Percentiles rank a stretch among this genome's conserved stretches.
These are phyloP conservation scores for Fusarium abutilonis DNA, from an alignment of 2,329 filamentous ascomycete genomes.

Conservation along the genomic window DNA sequence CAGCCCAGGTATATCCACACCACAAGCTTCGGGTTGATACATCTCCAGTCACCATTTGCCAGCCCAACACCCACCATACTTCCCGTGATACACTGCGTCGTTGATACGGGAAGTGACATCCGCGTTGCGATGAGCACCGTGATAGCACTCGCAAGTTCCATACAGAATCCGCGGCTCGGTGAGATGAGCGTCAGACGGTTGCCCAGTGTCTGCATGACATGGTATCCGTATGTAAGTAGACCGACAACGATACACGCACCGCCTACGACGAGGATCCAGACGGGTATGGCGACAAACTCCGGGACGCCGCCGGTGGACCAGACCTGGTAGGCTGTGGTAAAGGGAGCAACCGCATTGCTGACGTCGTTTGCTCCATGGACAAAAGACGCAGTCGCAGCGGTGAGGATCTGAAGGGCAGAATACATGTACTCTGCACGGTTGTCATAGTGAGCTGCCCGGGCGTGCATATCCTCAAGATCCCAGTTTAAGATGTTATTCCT, in stretches of 20 bases:
- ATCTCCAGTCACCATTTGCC: conserved; percentile 65
- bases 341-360: conserved; percentile 70
- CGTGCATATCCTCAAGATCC: conserved; percentile 62
- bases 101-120: conserved; percentile 67
- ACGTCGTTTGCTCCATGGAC: conserved; percentile 76
- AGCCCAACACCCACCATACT: conserved; percentile 71
- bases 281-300: conserved; percentile 60
- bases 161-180: conserved; percentile 66
- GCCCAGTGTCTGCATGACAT: conserved; percentile 71
- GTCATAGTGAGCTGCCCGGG: conserved; percentile 67
- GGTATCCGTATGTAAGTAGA: conserved; percentile 69
- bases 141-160: conserved; percentile 69
- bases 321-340: conserved; percentile 69
- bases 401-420: conserved; percentile 68
- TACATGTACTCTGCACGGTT: conserved; percentile 71
- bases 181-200: conserved; percentile 70
- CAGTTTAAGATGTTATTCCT: conserved; percentile 60
- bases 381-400: conserved; percentile 70
- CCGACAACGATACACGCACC: conserved; percentile 63
- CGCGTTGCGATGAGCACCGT: conserved; percentile 69
- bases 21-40: conserved; percentile 69
- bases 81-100: conserved; percentile 71
- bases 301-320: conserved; percentile 62
- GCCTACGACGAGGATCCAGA: conserved; percentile 68
- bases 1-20: conserved; percentile 67